phyloP scores from a whole-genome alignment of 345 rosid genomes.

The Cardamine resedifolia region DNA sequence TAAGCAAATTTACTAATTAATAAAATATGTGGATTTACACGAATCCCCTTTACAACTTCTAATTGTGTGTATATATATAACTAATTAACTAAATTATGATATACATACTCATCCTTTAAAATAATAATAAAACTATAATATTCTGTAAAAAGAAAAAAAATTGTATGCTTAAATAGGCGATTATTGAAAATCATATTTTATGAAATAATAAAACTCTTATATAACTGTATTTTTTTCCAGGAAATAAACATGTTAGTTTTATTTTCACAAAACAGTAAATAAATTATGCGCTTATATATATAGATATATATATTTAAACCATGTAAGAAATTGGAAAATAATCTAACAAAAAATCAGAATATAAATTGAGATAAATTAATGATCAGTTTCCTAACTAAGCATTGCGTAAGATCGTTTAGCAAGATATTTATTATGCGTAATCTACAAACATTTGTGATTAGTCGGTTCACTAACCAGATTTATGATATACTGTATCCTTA shows the following conservation, averaged over 20 bases:
- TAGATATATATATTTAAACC: too few species aligned
- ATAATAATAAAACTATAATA: background rate
- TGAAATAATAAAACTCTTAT: background rate
- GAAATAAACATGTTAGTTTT: too few species aligned
- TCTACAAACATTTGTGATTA: constrained; percentile 3
- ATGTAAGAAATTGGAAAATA: background rate
- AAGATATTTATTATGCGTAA: background rate
- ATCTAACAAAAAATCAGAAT: background rate
- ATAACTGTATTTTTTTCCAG: background rate
- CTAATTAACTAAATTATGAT: too few species aligned
- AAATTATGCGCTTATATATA: background rate
- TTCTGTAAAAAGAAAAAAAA: background rate
- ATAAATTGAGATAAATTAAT: background rate
- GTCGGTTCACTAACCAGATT: background rate
- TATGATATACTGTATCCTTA: too few species aligned
- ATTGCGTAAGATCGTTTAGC: background rate
- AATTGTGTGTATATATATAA: background rate
- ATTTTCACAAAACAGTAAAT: background rate
- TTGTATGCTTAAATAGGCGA: background rate
- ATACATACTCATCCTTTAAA: background rate
- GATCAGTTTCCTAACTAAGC: background rate
- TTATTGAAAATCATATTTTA: background rate
- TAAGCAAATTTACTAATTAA: background rate
- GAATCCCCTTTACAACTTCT: background rate
- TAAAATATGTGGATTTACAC: background rate